These are phyloP conservation scores for Calonectria pauciramosa DNA, from an alignment of 2,329 filamentous ascomycete genomes.

Conservation along the genomic window DNA sequence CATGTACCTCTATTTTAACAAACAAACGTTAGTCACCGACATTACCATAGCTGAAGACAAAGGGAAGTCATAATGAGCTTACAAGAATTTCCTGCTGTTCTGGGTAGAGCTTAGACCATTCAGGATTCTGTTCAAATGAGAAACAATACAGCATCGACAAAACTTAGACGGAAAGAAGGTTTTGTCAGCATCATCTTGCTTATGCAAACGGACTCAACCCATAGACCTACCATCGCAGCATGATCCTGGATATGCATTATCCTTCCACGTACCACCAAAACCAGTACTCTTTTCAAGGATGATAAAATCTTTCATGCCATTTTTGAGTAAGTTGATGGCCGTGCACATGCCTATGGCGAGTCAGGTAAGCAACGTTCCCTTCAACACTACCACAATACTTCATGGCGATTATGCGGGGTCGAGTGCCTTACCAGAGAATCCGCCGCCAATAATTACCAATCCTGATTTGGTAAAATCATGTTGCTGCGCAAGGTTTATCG, in stretches of 20 bases:
- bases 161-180: not conserved
- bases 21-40: not conserved
- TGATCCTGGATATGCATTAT: slow-evolving; percentile 23
- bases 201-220: too few species aligned
- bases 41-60: too few species aligned
- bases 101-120: slow-evolving; percentile 6
- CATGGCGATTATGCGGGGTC: not conserved
- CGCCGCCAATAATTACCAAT: slow-evolving; percentile 3
- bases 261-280: slow-evolving; percentile 23
- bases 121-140: slow-evolving; percentile 15
- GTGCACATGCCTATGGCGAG: slow-evolving; percentile 1
- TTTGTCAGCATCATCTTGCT: not conserved
- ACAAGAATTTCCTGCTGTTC: slow-evolving; percentile 22
- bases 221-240: slow-evolving; percentile 11
- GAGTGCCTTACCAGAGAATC: slow-evolving; percentile 15
- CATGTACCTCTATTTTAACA: not conserved
- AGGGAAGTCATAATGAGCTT: not conserved
- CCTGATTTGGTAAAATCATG: slow-evolving; percentile 14
- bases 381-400: not conserved
- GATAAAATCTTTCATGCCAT: slow-evolving; percentile 10
- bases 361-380: not conserved
- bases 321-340: slow-evolving; percentile 10
- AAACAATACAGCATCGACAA: slow-evolving; percentile 11
- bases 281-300: slow-evolving; percentile 17
- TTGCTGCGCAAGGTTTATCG: not conserved